Conservation (phyloP, 1,139 yeast species). For the Pichia sp. region DNA sequence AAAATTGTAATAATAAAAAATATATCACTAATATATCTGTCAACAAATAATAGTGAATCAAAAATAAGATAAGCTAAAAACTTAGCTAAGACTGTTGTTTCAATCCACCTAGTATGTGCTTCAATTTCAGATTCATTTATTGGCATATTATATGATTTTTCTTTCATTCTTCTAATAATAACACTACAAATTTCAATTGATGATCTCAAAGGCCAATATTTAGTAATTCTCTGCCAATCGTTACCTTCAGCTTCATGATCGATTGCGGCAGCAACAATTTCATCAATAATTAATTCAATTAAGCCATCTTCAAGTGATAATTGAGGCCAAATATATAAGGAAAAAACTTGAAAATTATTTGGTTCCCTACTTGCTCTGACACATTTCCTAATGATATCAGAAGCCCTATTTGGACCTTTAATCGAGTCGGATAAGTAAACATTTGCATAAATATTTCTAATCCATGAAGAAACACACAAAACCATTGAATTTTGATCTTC, state of each 20-base stretch:
- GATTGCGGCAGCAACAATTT: slow-evolving; percentile 65
- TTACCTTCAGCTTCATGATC: slow-evolving; percentile 70
- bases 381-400: slow-evolving; percentile 57
- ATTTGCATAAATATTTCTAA: slow-evolving; percentile 56
- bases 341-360: slow-evolving; percentile 40
- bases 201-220: slow-evolving; percentile 59
- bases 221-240: slow-evolving; percentile 57
- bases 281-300: slow-evolving; percentile 57
- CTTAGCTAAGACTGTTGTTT: slow-evolving; percentile 62
- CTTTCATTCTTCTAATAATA: slow-evolving; percentile 39
- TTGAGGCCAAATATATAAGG: slow-evolving; percentile 66
- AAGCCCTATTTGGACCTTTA: slow-evolving; percentile 55
- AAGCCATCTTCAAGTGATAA: slow-evolving; percentile 58
- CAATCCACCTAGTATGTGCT: slow-evolving; percentile 57
- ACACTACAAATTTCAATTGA: slow-evolving; percentile 69
- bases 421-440: slow-evolving; percentile 49
- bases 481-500: slow-evolving; percentile 38
- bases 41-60: slow-evolving; percentile 61
- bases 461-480: slow-evolving; percentile 70
- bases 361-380: slow-evolving; percentile 50
- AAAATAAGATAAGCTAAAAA: slow-evolving; percentile 65
- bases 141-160: slow-evolving; percentile 23
- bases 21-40: slow-evolving; percentile 66
- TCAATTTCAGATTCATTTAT: slow-evolving; percentile 25
- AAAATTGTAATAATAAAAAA: slow-evolving; percentile 63